Evolutionary conservation across 768 basidiomycete genomes (phyloP), one percentile per base, ranked within the genome.

Genomic region (Termitomyces sp.): DNA sequence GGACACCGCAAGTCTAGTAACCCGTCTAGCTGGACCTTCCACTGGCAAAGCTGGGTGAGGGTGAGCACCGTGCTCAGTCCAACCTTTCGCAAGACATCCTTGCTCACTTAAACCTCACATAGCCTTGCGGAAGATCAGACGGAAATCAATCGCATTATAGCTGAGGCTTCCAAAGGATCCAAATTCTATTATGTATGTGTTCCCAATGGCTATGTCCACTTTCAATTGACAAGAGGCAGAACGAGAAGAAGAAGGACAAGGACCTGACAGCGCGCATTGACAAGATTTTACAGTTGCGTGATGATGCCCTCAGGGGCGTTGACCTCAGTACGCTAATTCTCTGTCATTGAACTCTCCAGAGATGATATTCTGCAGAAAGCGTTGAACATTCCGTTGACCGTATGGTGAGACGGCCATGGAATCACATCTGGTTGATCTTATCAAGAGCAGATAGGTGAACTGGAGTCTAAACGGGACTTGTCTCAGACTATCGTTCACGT

Each of bases 161-260:
- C 92, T 1, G 92, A 96, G 56, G 94, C 86, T 18, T 94, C 92
- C 7, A 94, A 92, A 70, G 95, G 95, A 4, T 96, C 94, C 32
- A 94, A 94, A 74, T 98, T 91, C 74, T 96, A 92, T 71, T 87
- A 94, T 78, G 90, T 84, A 70, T 68, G 79, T 64, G 7, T 58
- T 53, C 52, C n/a, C 24, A 24, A 32, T 9, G 24, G 36, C 35
- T 28, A 40, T 35, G 32, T 32, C 6, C 11, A 22, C 33, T 22
- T 56, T 38, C 12, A 16, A 28, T 46, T 61, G 49, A 61, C 46
- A 36, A 57, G 2, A 28, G 50, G 24, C n/a, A 92, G 86, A 94
- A 96, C 65, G 94, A 97, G 77, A 94, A 92, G 72, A 84, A 85
- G 69, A 95, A 92, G 70, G 94, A 98, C 73, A 88, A 87, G 65